A percentile compares a stretch with the other conserved stretches of the same genome.
Evolutionary conservation across 345 rosid genomes (phyloP).

Genomic region (Mallotus nudiflorus): DNA sequence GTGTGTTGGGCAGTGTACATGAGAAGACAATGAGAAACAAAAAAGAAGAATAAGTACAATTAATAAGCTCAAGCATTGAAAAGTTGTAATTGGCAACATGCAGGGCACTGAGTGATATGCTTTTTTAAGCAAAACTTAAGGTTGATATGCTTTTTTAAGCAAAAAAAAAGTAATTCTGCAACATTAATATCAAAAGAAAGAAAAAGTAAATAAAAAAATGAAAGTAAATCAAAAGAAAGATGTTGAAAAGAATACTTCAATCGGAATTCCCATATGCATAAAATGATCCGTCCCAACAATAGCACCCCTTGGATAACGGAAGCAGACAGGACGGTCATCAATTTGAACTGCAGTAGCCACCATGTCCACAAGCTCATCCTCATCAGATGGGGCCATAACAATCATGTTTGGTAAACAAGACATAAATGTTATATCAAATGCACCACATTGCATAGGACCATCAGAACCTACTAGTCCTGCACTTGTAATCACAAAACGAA

Average conservation of each 20-base stretch:
- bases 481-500: constrained; percentile 81
- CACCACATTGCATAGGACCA: constrained; percentile 84
- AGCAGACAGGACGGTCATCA: constrained; percentile 81
- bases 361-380: constrained; percentile 85
- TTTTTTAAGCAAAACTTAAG: neutral
- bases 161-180: neutral
- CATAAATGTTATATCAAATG: constrained; percentile 91
- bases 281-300: constrained; percentile 50
- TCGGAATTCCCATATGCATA: constrained; percentile 52
- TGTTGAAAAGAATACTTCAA: constrained; percentile 54
- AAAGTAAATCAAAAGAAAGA: constrained; percentile 8
- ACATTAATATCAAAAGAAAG: constrained; percentile 4
- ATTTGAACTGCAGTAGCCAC: constrained; percentile 76
- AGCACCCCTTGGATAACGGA: constrained; percentile 86
- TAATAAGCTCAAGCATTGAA: neutral
- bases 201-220: constrained; percentile 9
- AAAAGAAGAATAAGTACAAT: neutral
- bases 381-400: constrained; percentile 93
- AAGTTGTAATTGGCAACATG: neutral
- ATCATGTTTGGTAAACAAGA: constrained; percentile 96
- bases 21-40: neutral
- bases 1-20: neutral
- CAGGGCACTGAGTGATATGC: neutral
- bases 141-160: neutral
- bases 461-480: constrained; percentile 92